phyloP scores from a whole-genome alignment of 208 protist genomes.

The Tritrichomonas foetus region DNA sequence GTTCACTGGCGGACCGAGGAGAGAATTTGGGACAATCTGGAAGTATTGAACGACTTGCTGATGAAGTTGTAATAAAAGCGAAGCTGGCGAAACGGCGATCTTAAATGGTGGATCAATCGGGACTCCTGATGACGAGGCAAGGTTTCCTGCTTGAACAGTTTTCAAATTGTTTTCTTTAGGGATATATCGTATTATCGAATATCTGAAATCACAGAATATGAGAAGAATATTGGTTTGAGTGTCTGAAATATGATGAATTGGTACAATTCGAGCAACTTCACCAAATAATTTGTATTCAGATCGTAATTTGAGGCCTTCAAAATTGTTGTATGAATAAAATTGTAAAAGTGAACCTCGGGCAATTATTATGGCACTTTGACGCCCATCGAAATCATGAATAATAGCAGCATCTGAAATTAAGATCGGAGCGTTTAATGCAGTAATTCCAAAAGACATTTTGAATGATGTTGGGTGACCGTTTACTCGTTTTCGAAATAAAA shows the following conservation, averaged over 20 bases:
- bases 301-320: neutral
- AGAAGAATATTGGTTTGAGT: neutral
- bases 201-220: neutral
- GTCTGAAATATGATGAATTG: neutral
- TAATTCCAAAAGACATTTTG: no score
- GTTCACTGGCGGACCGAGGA: neutral
- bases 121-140: neutral
- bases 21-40: neutral
- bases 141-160: neutral
- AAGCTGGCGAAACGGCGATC: neutral
- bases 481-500: no score
- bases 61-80: neutral
- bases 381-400: no score
- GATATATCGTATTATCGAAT: neutral
- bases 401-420: no score
- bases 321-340: neutral
- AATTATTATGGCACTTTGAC: neutral
- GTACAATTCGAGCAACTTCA: neutral
- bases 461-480: no score
- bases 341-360: neutral
- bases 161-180: neutral
- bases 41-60: neutral
- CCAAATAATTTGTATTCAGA: slow-evolving; percentile 1
- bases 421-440: no score
- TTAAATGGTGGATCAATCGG: neutral